phyloP scores from a whole-genome alignment of 306 rosid genomes.

The Echinosophora koreensis region DNA sequence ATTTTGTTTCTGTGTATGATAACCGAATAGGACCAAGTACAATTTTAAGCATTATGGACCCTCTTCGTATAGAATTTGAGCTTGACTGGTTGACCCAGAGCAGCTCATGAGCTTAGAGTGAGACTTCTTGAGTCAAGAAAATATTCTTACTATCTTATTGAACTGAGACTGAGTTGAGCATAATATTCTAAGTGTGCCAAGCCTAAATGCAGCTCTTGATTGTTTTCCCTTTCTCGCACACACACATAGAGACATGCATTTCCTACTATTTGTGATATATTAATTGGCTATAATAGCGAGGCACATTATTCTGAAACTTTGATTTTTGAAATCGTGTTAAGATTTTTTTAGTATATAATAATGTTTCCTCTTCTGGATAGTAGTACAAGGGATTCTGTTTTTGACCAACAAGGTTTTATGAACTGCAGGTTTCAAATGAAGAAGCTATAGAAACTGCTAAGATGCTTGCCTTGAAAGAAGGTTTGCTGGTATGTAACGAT shows the following conservation, averaged over 20 bases:
- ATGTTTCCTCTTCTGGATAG: not conserved
- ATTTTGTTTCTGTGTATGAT: slow-evolving; percentile 2
- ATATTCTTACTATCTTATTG: not conserved
- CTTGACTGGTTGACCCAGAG: not conserved
- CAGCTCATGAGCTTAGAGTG: not conserved
- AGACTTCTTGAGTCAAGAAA: not conserved
- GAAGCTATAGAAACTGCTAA: slow-evolving; percentile 81
- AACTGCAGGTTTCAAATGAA: slow-evolving; percentile 64
- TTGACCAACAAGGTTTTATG: slow-evolving; percentile 30
- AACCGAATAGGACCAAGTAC: not conserved
- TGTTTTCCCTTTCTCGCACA: slow-evolving; percentile 1
- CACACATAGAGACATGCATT: not conserved
- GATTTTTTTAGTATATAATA: not conserved
- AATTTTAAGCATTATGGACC: not conserved
- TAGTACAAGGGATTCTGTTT: not conserved
- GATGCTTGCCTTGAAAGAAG: slow-evolving; percentile 79
- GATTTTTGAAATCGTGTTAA: slow-evolving; percentile 1
- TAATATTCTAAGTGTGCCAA: not conserved
- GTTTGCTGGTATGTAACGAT: slow-evolving; percentile 66
- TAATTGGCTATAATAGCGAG: slow-evolving; percentile 3
- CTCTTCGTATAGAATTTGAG: not conserved
- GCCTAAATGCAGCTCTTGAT: not conserved
- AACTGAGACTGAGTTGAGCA: not conserved
- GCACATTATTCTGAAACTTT: not conserved
- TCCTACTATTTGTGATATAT: not conserved